phyloP scores from a whole-genome alignment of 768 basidiomycete species.

The Mycena galericulata region DNA sequence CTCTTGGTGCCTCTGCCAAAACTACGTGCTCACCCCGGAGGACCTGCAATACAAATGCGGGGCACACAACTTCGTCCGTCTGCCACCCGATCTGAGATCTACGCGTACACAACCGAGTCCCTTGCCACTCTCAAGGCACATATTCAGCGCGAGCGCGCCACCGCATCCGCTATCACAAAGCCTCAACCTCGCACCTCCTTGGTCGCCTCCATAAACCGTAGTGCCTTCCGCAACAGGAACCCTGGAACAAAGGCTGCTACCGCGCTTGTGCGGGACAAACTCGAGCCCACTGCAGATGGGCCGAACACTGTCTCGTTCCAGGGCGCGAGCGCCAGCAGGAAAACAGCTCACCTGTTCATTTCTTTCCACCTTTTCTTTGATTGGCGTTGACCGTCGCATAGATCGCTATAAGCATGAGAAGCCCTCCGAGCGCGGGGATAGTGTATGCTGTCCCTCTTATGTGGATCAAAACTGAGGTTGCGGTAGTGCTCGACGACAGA shows the following conservation, averaged over 20 bases:
- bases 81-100: conserved; percentile 50
- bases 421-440: conserved; percentile 84
- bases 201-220: conserved; percentile 48
- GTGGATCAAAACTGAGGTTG: conserved; percentile 3
- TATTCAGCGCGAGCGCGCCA: conserved; percentile 60
- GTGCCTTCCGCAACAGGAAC: conserved; percentile 40
- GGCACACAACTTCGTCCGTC: conserved; percentile 57
- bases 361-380: not conserved
- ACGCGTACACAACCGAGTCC: conserved; percentile 61
- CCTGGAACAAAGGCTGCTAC: conserved; percentile 37
- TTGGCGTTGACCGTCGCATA: conserved; percentile 40
- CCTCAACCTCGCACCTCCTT: conserved; percentile 45
- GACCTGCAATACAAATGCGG: conserved; percentile 78
- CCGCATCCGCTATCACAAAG: conserved; percentile 44
- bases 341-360: conserved; percentile 70
- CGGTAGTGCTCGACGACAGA: conserved; percentile 80
- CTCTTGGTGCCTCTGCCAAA: conserved; percentile 67
- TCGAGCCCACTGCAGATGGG: conserved; percentile 46
- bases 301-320: conserved; percentile 49
- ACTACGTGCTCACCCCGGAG: conserved; percentile 66
- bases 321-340: conserved; percentile 52
- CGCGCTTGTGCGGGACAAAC: conserved; percentile 46
- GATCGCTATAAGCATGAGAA: conserved; percentile 97
- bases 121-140: conserved; percentile 58
- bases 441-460: conserved; percentile 50